Conservation (phyloP, 495 filamentous ascomycete species). For the Pyrenula aspistea region DNA sequence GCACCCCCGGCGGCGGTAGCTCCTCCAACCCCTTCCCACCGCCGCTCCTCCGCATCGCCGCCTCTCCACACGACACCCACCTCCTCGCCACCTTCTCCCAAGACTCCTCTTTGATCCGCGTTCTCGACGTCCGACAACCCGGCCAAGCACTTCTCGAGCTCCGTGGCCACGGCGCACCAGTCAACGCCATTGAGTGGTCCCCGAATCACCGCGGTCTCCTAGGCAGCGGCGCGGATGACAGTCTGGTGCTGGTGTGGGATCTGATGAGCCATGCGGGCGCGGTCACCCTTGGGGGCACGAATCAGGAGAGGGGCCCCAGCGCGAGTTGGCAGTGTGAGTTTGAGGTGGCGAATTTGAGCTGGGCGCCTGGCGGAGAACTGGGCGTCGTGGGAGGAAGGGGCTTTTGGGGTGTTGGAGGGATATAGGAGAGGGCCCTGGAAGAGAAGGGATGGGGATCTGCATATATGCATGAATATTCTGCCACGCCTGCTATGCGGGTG, state of each 20-base stretch:
- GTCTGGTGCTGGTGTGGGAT: constrained; percentile 86
- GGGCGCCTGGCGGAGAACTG: constrained; percentile 73
- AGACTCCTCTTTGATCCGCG: constrained; percentile 85
- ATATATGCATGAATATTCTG: no score
- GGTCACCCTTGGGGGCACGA: background rate
- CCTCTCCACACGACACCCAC: constrained; percentile 91
- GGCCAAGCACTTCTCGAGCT: constrained; percentile 91
- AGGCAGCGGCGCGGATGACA: constrained; percentile 88
- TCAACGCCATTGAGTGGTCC: constrained; percentile 95
- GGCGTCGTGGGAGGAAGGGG: constrained; percentile 86
- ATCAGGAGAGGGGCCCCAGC: constrained; percentile 48
- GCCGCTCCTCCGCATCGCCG: constrained; percentile 75
- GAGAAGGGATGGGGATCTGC: background rate
- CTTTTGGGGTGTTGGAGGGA: constrained; percentile 61
- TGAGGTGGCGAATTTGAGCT: constrained; percentile 89
- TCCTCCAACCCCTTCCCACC: constrained; percentile 59
- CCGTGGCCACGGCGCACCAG: constrained; percentile 72
- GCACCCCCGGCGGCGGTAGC: constrained; percentile 38
- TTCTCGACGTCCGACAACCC: constrained; percentile 93
- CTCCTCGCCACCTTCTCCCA: constrained; percentile 92
- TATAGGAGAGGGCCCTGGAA: background rate
- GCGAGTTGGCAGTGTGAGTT: constrained; percentile 92
- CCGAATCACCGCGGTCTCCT: constrained; percentile 75
- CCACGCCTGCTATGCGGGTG: background rate
- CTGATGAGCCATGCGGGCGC: constrained; percentile 48